These are phyloP conservation scores for Brettanomyces custersianus DNA, from an alignment of 805 yeast genomes.

Conservation along the genomic window DNA sequence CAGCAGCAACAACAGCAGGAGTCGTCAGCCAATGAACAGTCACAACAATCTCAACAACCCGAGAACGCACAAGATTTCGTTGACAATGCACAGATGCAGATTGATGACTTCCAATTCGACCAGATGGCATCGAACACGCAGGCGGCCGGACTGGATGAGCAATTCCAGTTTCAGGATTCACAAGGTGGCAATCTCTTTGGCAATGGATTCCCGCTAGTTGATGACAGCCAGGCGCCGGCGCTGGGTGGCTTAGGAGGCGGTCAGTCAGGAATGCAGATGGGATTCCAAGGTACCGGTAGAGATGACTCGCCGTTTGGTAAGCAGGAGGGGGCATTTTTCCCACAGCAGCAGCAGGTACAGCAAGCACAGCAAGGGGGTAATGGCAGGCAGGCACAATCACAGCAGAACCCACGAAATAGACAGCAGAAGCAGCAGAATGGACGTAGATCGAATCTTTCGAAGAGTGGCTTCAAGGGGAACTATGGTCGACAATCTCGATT, in stretches of 20 bases:
- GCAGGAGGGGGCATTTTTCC: not conserved
- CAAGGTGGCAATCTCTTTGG: slow-evolving; percentile 1
- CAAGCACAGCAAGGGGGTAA: slow-evolving; percentile 3
- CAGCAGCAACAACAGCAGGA: slow-evolving; percentile 15
- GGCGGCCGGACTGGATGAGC: slow-evolving; percentile 2
- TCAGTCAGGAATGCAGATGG: no score
- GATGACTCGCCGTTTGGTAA: not conserved
- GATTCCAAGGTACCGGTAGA: not conserved
- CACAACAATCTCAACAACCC: slow-evolving; percentile 1
- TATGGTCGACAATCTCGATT: not conserved
- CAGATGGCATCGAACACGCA: not conserved
- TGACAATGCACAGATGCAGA: slow-evolving; percentile 2
- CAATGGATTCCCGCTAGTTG: not conserved
- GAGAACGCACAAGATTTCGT: slow-evolving; percentile 3
- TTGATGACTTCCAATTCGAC: slow-evolving; percentile 1
- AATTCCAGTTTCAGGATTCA: slow-evolving; percentile 1
- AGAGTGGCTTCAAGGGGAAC: not conserved
- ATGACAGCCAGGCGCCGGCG: not conserved
- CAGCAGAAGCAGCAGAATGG: slow-evolving; percentile 9
- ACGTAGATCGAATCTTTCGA: slow-evolving; percentile 12
- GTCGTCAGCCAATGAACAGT: no score
- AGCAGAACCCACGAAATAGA: slow-evolving; percentile 1
- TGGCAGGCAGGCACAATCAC: not conserved
- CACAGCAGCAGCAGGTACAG: slow-evolving; percentile 9
- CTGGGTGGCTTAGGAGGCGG: not conserved